Conservation (phyloP, 768 basidiomycete species). For the Dioszegia hungarica region DNA sequence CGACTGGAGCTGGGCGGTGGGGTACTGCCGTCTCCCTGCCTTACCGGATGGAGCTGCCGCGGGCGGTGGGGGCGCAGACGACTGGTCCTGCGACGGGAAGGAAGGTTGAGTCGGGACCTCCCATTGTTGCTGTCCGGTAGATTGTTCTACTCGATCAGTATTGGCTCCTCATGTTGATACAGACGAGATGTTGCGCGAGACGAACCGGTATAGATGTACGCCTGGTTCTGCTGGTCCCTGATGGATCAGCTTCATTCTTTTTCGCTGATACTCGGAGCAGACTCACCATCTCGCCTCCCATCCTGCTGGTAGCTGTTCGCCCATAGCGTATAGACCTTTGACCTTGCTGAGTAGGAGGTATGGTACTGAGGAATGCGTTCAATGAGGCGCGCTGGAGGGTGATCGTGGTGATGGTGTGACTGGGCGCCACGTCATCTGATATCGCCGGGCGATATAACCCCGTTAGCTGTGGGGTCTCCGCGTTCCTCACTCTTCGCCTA, state of each 20-base stretch:
- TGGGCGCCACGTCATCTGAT: too few relatives aligned
- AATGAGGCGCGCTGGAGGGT: too few relatives aligned
- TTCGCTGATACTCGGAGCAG: not conserved
- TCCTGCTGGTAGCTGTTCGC: conserved; percentile 64
- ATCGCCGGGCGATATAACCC: too few relatives aligned
- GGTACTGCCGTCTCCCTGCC: conserved; percentile 81
- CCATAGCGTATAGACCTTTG: not conserved
- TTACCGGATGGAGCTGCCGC: conserved; percentile 50
- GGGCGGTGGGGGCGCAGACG: conserved; percentile 55
- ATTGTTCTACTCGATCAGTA: conserved; percentile 59
- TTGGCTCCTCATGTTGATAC: not conserved
- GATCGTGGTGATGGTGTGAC: too few relatives aligned
- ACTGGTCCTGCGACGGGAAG: conserved; percentile 41
- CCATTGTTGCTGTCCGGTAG: conserved; percentile 74
- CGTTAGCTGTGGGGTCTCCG: conserved; percentile 6
- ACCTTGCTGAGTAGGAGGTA: not conserved
- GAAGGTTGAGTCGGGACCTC: conserved; percentile 61
- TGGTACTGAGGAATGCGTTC: not conserved
- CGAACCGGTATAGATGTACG: conserved; percentile 85
- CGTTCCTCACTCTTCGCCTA: not conserved
- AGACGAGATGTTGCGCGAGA: conserved; percentile 16
- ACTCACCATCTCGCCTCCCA: conserved; percentile 89
- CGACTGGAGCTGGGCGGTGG: conserved; percentile 74
- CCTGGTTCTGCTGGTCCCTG: conserved; percentile 75
- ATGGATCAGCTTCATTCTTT: conserved; percentile 8